Evolutionary conservation across 225 moss, liverwort and hornwort species (phyloP).

Genomic region (Physcomitrellopsis africana): DNA sequence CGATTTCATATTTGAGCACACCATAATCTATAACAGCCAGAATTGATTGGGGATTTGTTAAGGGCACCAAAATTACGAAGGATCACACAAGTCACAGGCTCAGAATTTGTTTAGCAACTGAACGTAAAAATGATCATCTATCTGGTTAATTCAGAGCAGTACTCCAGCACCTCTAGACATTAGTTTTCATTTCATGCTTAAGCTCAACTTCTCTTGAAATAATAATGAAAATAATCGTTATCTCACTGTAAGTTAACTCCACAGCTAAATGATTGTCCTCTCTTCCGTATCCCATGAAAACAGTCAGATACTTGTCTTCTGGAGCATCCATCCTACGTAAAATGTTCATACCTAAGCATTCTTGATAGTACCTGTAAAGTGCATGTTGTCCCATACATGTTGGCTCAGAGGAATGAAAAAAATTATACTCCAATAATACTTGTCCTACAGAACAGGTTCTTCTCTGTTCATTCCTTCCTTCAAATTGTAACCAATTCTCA

Average conservation of each 20-base stretch:
- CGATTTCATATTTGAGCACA: constrained; percentile 75
- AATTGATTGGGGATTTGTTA: not conserved
- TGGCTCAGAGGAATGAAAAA: not conserved
- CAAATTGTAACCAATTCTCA: not conserved
- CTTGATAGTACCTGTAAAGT: constrained; percentile 37
- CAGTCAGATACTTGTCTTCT: constrained; percentile 81
- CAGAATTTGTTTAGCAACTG: not conserved
- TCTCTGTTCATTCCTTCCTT: no score
- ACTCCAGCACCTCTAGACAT: not conserved
- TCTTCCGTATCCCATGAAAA: constrained; percentile 83
- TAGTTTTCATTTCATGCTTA: not conserved
- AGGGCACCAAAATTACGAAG: not conserved
- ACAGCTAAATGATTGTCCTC: constrained; percentile 86
- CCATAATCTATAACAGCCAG: constrained; percentile 61
- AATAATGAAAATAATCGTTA: not conserved
- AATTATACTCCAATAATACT: no score
- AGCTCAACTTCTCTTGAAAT: not conserved
- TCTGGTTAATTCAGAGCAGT: not conserved
- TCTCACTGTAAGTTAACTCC: constrained; percentile 81
- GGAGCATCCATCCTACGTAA: constrained; percentile 71
- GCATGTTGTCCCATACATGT: not conserved
- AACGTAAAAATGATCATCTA: not conserved
- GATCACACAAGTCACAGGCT: not conserved
- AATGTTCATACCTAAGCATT: constrained; percentile 55
- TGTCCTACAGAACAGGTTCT: no score